These are phyloP conservation scores for Ophiostoma tasmaniense DNA, from an alignment of 2,329 filamentous ascomycete genomes.

Conservation along the genomic window DNA sequence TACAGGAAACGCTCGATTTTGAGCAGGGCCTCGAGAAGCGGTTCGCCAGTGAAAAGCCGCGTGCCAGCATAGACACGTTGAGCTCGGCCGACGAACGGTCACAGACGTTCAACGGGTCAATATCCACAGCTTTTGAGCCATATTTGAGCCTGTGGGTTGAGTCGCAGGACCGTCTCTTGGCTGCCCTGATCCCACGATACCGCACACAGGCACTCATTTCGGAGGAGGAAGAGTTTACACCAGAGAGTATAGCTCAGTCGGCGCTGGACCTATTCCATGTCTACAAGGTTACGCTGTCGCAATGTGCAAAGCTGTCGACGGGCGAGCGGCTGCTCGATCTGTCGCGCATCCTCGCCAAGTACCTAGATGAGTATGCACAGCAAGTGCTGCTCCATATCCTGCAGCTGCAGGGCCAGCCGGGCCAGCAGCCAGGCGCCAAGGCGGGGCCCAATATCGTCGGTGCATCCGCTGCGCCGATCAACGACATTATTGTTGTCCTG, in stretches of 20 bases:
- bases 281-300: conserved; percentile 83
- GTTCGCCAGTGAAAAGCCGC: conserved; percentile 52
- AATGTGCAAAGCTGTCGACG: conserved; percentile 93
- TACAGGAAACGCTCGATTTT: conserved; percentile 74
- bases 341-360: conserved; percentile 77
- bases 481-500: conserved; percentile 71
- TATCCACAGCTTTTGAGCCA: conserved; percentile 94
- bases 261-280: conserved; percentile 97
- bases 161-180: conserved; percentile 83
- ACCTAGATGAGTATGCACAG: conserved; percentile 91
- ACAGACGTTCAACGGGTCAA: conserved; percentile 76
- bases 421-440: neutral
- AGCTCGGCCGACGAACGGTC: conserved; percentile 67
- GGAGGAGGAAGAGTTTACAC: conserved; percentile 82
- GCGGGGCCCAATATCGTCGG: neutral
- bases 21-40: conserved; percentile 83
- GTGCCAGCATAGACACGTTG: conserved; percentile 83
- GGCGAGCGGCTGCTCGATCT: conserved; percentile 79
- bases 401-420: conserved; percentile 28
- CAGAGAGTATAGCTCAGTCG: conserved; percentile 81
- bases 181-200: conserved; percentile 78
- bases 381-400: conserved; percentile 73
- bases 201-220: conserved; percentile 71
- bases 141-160: conserved; percentile 97
- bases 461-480: conserved; percentile 32